Percentiles rank a stretch among this genome's conserved stretches.
These are phyloP conservation scores for Moesziomyces sp. DNA, from an alignment of 1,284 basidiomycete genomes.

Conservation along the genomic window DNA sequence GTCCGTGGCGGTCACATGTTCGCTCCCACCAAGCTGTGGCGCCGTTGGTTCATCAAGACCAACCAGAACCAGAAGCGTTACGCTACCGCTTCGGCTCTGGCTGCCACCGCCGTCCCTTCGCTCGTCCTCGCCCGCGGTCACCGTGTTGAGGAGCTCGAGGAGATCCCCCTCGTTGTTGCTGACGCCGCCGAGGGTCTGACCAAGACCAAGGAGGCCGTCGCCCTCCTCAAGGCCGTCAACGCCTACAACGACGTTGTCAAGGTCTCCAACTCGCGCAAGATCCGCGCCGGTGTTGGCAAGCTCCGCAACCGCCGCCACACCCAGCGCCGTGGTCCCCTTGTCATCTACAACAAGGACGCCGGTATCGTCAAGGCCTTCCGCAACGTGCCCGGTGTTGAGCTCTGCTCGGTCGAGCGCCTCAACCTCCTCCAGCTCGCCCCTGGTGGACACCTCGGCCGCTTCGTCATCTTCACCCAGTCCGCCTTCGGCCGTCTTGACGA, in stretches of 20 bases:
- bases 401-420: slow-evolving; percentile 91
- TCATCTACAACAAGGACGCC: slow-evolving; percentile 98
- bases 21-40: slow-evolving; percentile 99
- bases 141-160: slow-evolving; percentile 96
- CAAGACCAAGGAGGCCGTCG: slow-evolving; percentile 98
- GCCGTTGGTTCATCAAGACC: slow-evolving; percentile 99
- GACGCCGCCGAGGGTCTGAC: slow-evolving; percentile 83
- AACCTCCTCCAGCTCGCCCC: slow-evolving; percentile 99
- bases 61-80: slow-evolving; percentile 99
- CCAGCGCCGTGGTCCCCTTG: slow-evolving; percentile 95
- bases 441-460: slow-evolving; percentile 98
- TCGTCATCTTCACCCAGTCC: slow-evolving; percentile 98
- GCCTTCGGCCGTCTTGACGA: slow-evolving; percentile 93
- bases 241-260: slow-evolving; percentile 96
- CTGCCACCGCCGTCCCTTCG: slow-evolving; percentile 96
- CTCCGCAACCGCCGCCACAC: slow-evolving; percentile 95
- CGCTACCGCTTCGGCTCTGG: slow-evolving; percentile 96
- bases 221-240: slow-evolving; percentile 81
- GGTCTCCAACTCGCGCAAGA: slow-evolving; percentile 96
- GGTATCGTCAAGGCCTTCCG: slow-evolving; percentile 98
- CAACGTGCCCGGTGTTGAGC: slow-evolving; percentile 98
- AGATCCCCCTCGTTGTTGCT: slow-evolving; percentile 93
- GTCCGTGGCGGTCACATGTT: slow-evolving; percentile 95
- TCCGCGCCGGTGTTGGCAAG: slow-evolving; percentile 98
- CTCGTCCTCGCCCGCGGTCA: slow-evolving; percentile 99